Evolutionary conservation across 352 stramenopile species (phyloP).

Genomic region (Phytophthora vignae): DNA sequence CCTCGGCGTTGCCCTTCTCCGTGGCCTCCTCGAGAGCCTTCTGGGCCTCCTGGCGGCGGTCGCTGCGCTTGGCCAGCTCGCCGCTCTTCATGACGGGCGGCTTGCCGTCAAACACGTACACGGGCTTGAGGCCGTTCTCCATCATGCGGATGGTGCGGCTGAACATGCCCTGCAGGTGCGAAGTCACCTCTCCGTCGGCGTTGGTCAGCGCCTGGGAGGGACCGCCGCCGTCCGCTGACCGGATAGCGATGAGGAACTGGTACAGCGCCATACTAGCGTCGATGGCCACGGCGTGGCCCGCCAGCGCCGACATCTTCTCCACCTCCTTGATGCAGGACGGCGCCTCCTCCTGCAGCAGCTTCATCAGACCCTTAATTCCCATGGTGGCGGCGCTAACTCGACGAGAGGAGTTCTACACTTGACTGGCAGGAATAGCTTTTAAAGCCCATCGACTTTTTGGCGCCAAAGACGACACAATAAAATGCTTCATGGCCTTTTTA

Average conservation of each 20-base stretch:
- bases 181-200: conserved; percentile 96
- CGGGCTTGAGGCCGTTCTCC: conserved; percentile 97
- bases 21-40: conserved; percentile 86
- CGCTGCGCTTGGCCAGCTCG: conserved; percentile 96
- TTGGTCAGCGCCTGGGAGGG: conserved; percentile 97
- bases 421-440: not conserved
- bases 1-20: conserved; percentile 86
- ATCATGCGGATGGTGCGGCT: conserved; percentile 99
- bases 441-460: not conserved
- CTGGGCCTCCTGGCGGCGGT: conserved; percentile 90
- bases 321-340: conserved; percentile 96
- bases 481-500: not conserved
- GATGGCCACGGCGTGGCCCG: conserved; percentile 97
- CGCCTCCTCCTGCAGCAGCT: conserved; percentile 98
- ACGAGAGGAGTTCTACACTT: too few species aligned
- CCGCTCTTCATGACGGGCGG: conserved; percentile 97
- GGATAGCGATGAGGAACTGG: conserved; percentile 97
- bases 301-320: conserved; percentile 93
- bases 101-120: conserved; percentile 99
- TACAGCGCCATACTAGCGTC: conserved; percentile 99
- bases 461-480: not conserved
- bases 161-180: conserved; percentile 96
- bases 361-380: conserved; percentile 99
- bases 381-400: conserved; percentile 59
- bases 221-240: conserved; percentile 85